A percentile compares a stretch with the other conserved stretches of the same genome.
Evolutionary conservation across 2,329 filamentous ascomycete species (phyloP).

Genomic region (Fusarium papillatum): DNA sequence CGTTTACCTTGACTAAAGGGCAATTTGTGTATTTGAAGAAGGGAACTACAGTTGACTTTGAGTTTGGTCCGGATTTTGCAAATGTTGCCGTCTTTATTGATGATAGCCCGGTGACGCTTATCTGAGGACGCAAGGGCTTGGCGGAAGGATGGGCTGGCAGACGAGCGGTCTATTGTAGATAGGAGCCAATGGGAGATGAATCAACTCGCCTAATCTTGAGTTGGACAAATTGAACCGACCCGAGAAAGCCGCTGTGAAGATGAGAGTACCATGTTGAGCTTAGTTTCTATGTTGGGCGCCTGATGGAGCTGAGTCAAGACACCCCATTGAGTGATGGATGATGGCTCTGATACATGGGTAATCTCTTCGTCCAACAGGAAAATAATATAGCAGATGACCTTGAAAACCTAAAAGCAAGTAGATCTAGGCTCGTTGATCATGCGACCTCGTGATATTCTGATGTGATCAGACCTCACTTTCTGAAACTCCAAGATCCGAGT

Average conservation of each 20-base stretch:
- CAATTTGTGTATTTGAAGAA: conserved; percentile 5
- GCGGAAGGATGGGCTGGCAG: not conserved
- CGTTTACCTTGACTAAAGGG: not conserved
- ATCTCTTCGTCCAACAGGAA: no score
- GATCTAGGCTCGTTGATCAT: no score
- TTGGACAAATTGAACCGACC: not conserved
- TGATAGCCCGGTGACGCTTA: not conserved
- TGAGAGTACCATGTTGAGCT: not conserved
- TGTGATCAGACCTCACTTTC: no score
- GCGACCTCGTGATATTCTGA: no score
- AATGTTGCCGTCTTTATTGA: conserved; percentile 8
- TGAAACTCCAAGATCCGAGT: no score
- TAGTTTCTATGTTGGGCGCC: not conserved
- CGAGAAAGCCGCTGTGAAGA: not conserved
- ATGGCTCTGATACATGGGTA: no score
- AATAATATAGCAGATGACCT: no score
- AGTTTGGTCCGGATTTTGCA: conserved; percentile 10
- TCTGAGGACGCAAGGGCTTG: not conserved
- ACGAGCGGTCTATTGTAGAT: not conserved
- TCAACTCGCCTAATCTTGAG: not conserved
- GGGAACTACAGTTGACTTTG: conserved; percentile 8
- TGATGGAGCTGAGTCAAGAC: not conserved
- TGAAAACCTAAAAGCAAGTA: no score
- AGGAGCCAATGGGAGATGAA: not conserved
- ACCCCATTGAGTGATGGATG: no score